Evolutionary conservation across 2,329 filamentous ascomycete genomes (phyloP).

Genomic region (Diaporthe eres): DNA sequence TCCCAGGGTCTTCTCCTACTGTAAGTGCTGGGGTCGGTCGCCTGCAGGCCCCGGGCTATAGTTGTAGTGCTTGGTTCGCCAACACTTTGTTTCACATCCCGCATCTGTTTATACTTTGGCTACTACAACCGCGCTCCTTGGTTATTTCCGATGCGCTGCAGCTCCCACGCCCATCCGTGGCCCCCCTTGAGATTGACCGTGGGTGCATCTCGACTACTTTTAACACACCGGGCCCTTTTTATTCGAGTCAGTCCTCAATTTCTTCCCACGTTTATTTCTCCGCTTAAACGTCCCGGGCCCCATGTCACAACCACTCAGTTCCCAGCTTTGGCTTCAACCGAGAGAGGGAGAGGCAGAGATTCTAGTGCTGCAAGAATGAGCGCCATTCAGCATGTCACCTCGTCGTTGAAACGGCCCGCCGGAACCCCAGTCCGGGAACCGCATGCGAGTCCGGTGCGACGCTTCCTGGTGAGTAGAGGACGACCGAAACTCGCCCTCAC

Average conservation of each 20-base stretch:
- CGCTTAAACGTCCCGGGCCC: background rate
- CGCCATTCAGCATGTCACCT: background rate
- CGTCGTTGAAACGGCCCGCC: slow-evolving; percentile 1
- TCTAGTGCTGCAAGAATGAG: background rate
- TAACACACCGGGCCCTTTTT: slow-evolving; percentile 16
- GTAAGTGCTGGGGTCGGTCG: background rate
- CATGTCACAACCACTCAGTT: background rate
- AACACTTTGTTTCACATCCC: slow-evolving; percentile 26
- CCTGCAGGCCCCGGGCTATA: slow-evolving; percentile 3
- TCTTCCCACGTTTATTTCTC: background rate
- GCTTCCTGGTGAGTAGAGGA: background rate
- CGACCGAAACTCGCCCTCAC: background rate
- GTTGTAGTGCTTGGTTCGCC: slow-evolving; percentile 18
- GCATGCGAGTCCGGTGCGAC: background rate
- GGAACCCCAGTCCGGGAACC: background rate
- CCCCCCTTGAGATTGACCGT: background rate
- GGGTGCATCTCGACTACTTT: slow-evolving; percentile 7
- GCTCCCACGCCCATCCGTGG: background rate
- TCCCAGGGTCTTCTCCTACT: background rate
- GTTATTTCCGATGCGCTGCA: slow-evolving; percentile 25
- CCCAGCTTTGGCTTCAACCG: background rate
- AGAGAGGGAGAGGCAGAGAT: slow-evolving; percentile 20
- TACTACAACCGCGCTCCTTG: slow-evolving; percentile 5
- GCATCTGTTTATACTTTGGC: slow-evolving; percentile 22
- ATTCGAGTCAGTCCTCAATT: slow-evolving; percentile 28